Evolutionary conservation across 768 basidiomycete species (phyloP), one percentile per base, ranked within the genome.

Genomic region (Coprinellus micaceus): DNA sequence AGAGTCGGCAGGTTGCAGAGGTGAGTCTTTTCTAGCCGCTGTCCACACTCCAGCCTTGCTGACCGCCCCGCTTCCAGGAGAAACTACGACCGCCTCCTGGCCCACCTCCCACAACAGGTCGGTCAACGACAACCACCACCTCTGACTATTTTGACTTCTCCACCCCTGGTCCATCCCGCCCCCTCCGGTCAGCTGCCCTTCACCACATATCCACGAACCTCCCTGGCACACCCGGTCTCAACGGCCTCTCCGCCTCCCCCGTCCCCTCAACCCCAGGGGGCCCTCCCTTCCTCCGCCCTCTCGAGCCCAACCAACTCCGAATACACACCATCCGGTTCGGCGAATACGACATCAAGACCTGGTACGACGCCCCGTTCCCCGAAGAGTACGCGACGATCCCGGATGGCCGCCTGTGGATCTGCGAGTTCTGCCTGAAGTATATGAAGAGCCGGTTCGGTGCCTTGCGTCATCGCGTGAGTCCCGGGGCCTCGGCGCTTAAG

Each of bases 291-390:
- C 60, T 71, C n/a, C 51, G 69, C 43, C 69, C 67, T 58, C 59
- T 65, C 50, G 49, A 55, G 22, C 69, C 71, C 29, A 66, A 70
- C 33, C 72, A 70, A 26, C 80, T 88, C 44, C 85, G 87, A 60
- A 97, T 96, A 77, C 88, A 85, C 54, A 84, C 82, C 54, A 94
- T 98, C 60, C 85, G 94, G 26, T 95, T 98, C 63, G 95, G 95
- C 25, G 79, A 83, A 54, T 95, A 79, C 67, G 94, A 98, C 65
- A 93, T 98, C 66, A 86, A 93, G 68, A 98, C 97, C 2, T 99
- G 97, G 97, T 98, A 93, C 69, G 94, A 97, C 67, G 97, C 97
- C 22, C 97, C 97, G 5, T 98, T 98, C 68, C 96, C 97, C 0
- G 96, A 98, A 67, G 97, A 99, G 69, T 98, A 97, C 69, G 85